Base-by-base conservation (phyloP, 1,284 basidiomycete genomes). In the Cronartium quercuum region DNA sequence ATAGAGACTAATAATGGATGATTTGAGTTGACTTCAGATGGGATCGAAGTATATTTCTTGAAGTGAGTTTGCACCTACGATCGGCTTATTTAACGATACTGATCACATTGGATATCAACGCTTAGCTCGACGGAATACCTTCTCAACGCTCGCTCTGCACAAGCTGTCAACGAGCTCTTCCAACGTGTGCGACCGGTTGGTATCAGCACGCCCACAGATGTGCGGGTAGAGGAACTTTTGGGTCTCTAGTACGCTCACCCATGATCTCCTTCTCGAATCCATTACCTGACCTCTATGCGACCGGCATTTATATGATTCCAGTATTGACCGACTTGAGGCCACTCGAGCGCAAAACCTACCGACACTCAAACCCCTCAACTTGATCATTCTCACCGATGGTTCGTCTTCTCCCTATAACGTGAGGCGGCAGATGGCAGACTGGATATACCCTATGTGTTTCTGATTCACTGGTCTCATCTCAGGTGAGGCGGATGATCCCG, bases 371-470 rank as follows among this genome's bases (percentile, higher is more conserved):
- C 87, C 87, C 0, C 80, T 87, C 38, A 88, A 88, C 77, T 85
- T 84, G 74, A 85, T 89, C 35, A 80, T 89, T 34, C 83, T 89
- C 65, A 89, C 88, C 0, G 88, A 89, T 77, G 88, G 88, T n/a
- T n/a, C n/a, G n/a, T n/a, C n/a, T n/a, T n/a, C n/a, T n/a, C n/a
- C n/a, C 13, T 83, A 81, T 87, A 76, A 76, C n/a, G n/a, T 15
- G n/a, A n/a, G n/a, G n/a, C n/a, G n/a, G n/a, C n/a, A n/a, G n/a
- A n/a, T n/a, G n/a, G n/a, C n/a, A n/a, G n/a, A n/a, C n/a, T n/a
- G n/a, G n/a, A n/a, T n/a, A n/a, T n/a, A n/a, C n/a, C n/a, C n/a
- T n/a, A n/a, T n/a, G n/a, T n/a, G n/a, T n/a, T n/a, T n/a, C n/a
- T n/a, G n/a, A n/a, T n/a, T n/a, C n/a, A n/a, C n/a, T n/a, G n/a